Conservation (phyloP, 164 flowering plant species). For the Chimonanthus praecox region DNA sequence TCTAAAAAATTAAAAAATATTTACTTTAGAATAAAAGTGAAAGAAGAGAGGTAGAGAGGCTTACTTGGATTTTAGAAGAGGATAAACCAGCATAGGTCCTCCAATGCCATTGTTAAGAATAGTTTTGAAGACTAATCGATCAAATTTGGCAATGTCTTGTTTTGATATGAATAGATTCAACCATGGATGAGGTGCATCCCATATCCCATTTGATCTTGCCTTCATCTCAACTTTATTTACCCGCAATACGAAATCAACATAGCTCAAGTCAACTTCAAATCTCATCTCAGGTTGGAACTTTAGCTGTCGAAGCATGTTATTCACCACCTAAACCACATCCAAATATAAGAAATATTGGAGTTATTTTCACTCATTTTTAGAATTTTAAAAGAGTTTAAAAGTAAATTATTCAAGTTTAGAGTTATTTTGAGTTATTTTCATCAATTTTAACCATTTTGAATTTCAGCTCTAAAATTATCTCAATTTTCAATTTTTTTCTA, state of each 20-base stretch:
- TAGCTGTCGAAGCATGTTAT: no score
- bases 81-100: constrained; percentile 89
- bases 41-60: background rate
- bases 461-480: no score
- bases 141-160: constrained; percentile 46
- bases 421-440: no score
- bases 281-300: constrained; percentile 15
- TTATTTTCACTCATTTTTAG: no score
- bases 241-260: constrained; percentile 59
- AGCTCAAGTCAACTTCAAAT: constrained; percentile 53
- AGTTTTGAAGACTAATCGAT: constrained; percentile 54
- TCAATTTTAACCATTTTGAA: no score
- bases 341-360: no score
- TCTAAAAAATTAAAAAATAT: no score
- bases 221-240: constrained; percentile 53
- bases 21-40: no score
- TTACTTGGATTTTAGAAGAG: constrained; percentile 69
- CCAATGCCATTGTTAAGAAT: constrained; percentile 63
- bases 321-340: no score
- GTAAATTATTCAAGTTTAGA: no score
- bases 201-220: constrained; percentile 55
- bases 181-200: constrained; percentile 97
- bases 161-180: constrained; percentile 67
- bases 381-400: no score
- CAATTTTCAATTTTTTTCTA: no score